Percentiles rank a stretch among this genome's conserved stretches.
phyloP scores from a whole-genome alignment of 2,329 filamentous ascomycete genomes.

The Aspergillus fijiensis region DNA sequence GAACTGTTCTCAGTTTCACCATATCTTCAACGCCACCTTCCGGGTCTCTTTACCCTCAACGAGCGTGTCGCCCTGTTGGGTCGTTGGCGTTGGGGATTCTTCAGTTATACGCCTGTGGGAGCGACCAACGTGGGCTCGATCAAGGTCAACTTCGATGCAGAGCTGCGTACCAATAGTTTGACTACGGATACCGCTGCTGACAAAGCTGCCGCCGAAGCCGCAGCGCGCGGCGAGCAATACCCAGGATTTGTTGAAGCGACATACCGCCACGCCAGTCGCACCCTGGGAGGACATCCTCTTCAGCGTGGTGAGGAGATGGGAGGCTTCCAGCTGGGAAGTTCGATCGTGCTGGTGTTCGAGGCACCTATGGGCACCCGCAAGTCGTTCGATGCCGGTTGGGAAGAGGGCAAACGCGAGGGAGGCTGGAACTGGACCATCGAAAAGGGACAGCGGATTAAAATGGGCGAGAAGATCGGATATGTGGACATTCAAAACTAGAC shows the following conservation, averaged over 20 bases:
- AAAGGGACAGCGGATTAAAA: slow-evolving; percentile 82
- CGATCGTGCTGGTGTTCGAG: slow-evolving; percentile 94
- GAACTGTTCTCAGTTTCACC: slow-evolving; percentile 94
- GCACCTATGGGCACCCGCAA: slow-evolving; percentile 67
- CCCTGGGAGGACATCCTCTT: slow-evolving; percentile 80
- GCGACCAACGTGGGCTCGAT: slow-evolving; percentile 98
- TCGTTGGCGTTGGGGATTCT: slow-evolving; percentile 96
- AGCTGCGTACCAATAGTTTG: slow-evolving; percentile 87
- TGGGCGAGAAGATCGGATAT: slow-evolving; percentile 81
- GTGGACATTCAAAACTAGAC: slow-evolving; percentile 48
- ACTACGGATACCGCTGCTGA: slow-evolving; percentile 91
- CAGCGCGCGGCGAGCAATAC: slow-evolving; percentile 74
- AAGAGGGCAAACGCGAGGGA: slow-evolving; percentile 55
- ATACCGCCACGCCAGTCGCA: slow-evolving; percentile 72
- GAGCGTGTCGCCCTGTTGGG: slow-evolving; percentile 92
- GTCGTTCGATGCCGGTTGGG: slow-evolving; percentile 62
- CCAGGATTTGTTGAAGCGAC: slow-evolving; percentile 91
- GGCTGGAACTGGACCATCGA: slow-evolving; percentile 86
- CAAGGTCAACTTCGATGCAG: slow-evolving; percentile 92
- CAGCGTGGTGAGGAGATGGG: slow-evolving; percentile 95
- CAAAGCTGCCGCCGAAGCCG: slow-evolving; percentile 75
- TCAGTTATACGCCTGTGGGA: slow-evolving; percentile 91
- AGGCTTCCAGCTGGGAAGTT: slow-evolving; percentile 92
- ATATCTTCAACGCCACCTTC: slow-evolving; percentile 87
- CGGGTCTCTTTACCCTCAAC: slow-evolving; percentile 93